These are phyloP conservation scores for Botrytis squamosa DNA, from an alignment of 2,329 filamentous ascomycete genomes.

Conservation along the genomic window DNA sequence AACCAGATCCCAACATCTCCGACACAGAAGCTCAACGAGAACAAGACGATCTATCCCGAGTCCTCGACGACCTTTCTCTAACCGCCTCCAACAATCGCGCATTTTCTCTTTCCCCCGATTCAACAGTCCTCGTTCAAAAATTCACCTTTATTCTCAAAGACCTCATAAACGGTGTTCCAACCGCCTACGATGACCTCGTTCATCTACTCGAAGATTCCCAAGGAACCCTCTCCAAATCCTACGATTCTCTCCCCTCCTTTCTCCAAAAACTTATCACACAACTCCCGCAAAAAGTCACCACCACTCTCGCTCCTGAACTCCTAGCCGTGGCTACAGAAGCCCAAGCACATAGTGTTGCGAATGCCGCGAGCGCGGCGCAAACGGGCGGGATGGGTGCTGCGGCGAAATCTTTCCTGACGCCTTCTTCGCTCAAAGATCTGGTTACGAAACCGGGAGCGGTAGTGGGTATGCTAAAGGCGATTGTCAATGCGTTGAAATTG, in stretches of 20 bases:
- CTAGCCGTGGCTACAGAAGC: constrained; percentile 76
- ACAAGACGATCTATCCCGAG: constrained; percentile 69
- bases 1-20: constrained; percentile 42
- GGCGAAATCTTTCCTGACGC: constrained; percentile 65
- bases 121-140: constrained; percentile 73
- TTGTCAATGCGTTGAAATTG: constrained; percentile 82
- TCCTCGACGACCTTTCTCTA: constrained; percentile 83
- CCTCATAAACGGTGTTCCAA: constrained; percentile 86
- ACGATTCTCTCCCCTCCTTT: constrained; percentile 69
- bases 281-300: constrained; percentile 78
- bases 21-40: constrained; percentile 49
- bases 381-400: constrained; percentile 48
- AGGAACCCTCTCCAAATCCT: constrained; percentile 57
- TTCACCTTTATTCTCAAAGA: constrained; percentile 94
- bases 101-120: constrained; percentile 81
- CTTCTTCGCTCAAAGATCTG: constrained; percentile 73
- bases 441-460: constrained; percentile 86
- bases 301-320: constrained; percentile 74
- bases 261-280: constrained; percentile 84
- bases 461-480: constrained; percentile 80
- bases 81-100: constrained; percentile 81
- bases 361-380: constrained; percentile 23
- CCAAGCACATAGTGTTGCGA: constrained; percentile 43
- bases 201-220: constrained; percentile 60
- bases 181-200: constrained; percentile 85